Percentiles rank a stretch among this genome's conserved stretches.
These are phyloP conservation scores for Cenococcum geophilum DNA, from an alignment of 495 filamentous ascomycete genomes.

Conservation along the genomic window DNA sequence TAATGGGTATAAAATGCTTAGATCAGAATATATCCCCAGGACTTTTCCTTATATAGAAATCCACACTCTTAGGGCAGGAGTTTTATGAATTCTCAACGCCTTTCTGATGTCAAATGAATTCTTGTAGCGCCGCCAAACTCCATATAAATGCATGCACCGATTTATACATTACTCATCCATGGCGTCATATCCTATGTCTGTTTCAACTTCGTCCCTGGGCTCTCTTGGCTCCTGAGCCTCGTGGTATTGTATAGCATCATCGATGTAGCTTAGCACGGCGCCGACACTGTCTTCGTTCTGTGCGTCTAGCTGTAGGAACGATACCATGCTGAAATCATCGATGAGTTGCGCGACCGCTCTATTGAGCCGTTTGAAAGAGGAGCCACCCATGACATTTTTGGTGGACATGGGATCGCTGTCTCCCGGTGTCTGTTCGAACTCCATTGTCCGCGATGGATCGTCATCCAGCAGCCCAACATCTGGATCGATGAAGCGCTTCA, in stretches of 20 bases:
- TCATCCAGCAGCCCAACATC: conserved; percentile 73
- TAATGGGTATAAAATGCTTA: no score
- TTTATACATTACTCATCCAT: not conserved
- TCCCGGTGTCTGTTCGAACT: conserved; percentile 34
- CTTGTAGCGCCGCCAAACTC: no score
- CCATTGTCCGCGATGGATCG: conserved; percentile 45
- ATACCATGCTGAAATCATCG: conserved; percentile 97
- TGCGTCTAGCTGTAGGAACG: conserved; percentile 80
- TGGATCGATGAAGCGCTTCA: conserved; percentile 81
- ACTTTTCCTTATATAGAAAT: no score
- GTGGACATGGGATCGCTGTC: conserved; percentile 50
- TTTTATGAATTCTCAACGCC: no score
- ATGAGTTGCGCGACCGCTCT: conserved; percentile 80
- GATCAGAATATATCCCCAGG: no score
- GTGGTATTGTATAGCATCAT: conserved; percentile 92
- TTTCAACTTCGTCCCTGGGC: conserved; percentile 56
- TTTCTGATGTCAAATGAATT: no score
- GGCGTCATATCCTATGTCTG: not conserved
- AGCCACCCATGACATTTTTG: conserved; percentile 67
- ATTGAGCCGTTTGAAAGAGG: conserved; percentile 72
- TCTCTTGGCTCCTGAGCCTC: conserved; percentile 94
- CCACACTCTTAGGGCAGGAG: no score
- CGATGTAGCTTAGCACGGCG: conserved; percentile 90
- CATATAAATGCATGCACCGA: no score
- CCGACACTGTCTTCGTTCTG: conserved; percentile 91